Base-by-base conservation (phyloP, 768 basidiomycete genomes). In the Lactarius hatsudake region DNA sequence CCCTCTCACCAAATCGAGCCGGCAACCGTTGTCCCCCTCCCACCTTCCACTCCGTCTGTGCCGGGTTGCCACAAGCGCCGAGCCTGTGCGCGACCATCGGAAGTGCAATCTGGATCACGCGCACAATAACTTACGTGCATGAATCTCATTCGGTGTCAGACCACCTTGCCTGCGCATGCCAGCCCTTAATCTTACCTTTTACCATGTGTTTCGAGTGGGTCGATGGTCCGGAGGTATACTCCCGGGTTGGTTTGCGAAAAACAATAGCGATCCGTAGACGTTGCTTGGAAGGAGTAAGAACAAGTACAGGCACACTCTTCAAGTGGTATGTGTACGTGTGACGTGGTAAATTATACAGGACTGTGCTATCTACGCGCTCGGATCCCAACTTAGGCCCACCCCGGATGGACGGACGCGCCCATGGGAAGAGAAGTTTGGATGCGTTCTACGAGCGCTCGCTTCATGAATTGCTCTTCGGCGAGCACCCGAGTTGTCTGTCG, bases 391-490 rank as follows among this genome's bases (percentile, higher is more conserved):
- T 59, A 63, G 20, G 62, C 26, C 65, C 68, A 69, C 18, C 62
- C 66, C 42, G 55, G 59, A 34, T 59, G 61, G 8, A 69, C 68
- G 32, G 70, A 61, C 56, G 66, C 72, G 56, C 82, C 81, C 78
- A 83, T 80, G 56, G 87, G 82, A 38, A 90, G 76, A 32, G 84
- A 84, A 60, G 75, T 74, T 72, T 85, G 84, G 73, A 98, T 97
- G 83, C 94, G 94, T 77, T 97, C 93, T 56, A 94, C 89, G 71
- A 97, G 82, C 54, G 94, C 96, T 69, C 95, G 87, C 80, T 96
- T 96, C 89, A 93, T 91, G 76, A 97, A 98, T 76, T 98, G 96
- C 76, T 98, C 96, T 78, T 96, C 89, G 34, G 94, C 94, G 61
- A 98, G 83, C 61, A 89, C 83, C 66, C 96, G 89, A 18, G 90